Evolutionary conservation across 2,329 filamentous ascomycete genomes (phyloP), one percentile per base, ranked within the genome.

Genomic region (Cladobotryum protrusum): DNA sequence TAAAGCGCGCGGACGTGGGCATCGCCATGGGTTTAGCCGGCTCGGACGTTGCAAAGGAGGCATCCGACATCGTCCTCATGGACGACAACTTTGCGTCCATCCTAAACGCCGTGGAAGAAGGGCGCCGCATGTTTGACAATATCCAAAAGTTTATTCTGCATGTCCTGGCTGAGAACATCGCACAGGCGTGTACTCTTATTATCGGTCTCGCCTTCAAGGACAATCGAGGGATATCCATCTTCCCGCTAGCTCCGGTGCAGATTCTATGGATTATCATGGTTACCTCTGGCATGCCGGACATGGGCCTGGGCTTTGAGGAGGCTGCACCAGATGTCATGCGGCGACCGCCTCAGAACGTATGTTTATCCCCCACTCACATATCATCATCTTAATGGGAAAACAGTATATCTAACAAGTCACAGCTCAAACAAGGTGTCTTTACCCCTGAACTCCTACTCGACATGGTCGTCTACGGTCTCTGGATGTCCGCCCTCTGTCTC

Each of bases 201-300:
- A 79, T 88, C 33, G 85, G 85, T 48, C 73, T 89, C 4, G 80
- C 72, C 0, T 87, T 89, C 70, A 87, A 88, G 67, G 85, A 88
- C 54, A 57, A 63, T 4, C 72, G 70, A 13, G 72, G 75, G 1
- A 67, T 86, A 19, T 87, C 85, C 0, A 83, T 88, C 5, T 89
- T 88, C 61, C 85, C 85, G 0, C 73, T 89, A 13, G 74, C 83
- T 0, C 85, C 85, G 0, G 82, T 89, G n/a, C 80, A 89, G 57
- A 86, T 89, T 54, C 73, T 89, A 39, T 89, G 85, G 85, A 83
- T 89, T 54, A 89, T 88, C 59, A 88, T 89, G 85, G 77, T 89
- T 49, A 89, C 86, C 1, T 87, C 83, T 32, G 82, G 81, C 44
- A 75, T 88, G 60, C 85, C 85, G 3, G 86, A 87, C 54, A 87